phyloP scores from a whole-genome alignment of 1,284 basidiomycete genomes.

The Trichosporon ovoides region DNA sequence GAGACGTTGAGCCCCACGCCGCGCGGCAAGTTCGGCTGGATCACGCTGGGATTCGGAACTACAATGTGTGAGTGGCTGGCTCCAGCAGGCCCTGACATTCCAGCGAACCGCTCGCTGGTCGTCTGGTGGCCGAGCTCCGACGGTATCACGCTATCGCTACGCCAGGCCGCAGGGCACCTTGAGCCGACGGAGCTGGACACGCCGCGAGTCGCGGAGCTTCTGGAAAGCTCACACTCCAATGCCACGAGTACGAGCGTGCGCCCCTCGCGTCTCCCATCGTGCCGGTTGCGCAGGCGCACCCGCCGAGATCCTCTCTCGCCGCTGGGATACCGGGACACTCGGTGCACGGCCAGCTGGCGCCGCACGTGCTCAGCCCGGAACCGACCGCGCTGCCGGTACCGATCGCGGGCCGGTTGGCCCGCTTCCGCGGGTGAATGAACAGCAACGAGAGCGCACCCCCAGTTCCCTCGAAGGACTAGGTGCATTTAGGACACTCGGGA shows the following conservation, averaged over 20 bases:
- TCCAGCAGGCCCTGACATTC: not conserved
- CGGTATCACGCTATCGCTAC: constrained; percentile 58
- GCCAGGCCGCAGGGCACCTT: constrained; percentile 51
- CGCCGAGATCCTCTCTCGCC: no score
- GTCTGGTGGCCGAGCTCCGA: constrained; percentile 61
- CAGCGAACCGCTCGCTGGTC: constrained; percentile 56
- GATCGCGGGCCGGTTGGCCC: no score
- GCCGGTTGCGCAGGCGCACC: no score
- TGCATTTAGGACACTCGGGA: no score
- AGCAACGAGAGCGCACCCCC: no score
- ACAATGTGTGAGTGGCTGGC: constrained; percentile 15
- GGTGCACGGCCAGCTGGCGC: no score
- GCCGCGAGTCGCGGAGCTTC: constrained; percentile 52
- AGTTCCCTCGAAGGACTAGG: no score
- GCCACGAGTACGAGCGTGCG: constrained; percentile 35
- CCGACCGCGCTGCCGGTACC: no score
- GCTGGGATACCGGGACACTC: no score
- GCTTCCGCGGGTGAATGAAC: no score
- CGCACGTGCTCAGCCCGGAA: no score
- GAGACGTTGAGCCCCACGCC: not conserved
- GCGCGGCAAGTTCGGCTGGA: constrained; percentile 14
- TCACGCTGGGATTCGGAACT: constrained; percentile 9
- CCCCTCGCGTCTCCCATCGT: no score
- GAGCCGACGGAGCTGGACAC: constrained; percentile 54
- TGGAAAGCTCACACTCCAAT: constrained; percentile 44